Percentiles rank a stretch among this genome's conserved stretches.
Conservation (phyloP, 306 rosid genomes). For the Mimosa bimucronata region DNA sequence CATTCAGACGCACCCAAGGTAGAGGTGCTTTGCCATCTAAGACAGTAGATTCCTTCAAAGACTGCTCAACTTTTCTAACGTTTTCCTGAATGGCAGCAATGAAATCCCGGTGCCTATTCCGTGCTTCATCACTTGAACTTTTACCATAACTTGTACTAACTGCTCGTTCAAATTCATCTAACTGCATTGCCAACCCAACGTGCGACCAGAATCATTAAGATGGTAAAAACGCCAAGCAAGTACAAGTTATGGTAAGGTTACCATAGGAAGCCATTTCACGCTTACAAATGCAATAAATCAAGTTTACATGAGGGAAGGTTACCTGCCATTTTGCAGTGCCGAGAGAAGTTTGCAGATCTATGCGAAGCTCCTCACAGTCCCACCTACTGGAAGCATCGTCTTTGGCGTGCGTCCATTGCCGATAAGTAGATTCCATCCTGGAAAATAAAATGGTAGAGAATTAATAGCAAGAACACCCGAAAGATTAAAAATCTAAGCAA, state of each 20-base stretch:
- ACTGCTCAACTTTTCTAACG: slow-evolving; percentile 57
- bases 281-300: not conserved
- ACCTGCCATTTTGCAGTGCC: slow-evolving; percentile 99
- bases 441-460: slow-evolving; percentile 24
- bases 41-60: slow-evolving; percentile 54
- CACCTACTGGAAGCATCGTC: slow-evolving; percentile 63
- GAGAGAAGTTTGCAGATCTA: slow-evolving; percentile 83
- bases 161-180: slow-evolving; percentile 84
- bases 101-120: slow-evolving; percentile 75
- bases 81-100: slow-evolving; percentile 64
- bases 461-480: slow-evolving; percentile 30
- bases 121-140: slow-evolving; percentile 60
- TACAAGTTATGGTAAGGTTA: too few species aligned
- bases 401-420: slow-evolving; percentile 76
- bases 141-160: slow-evolving; percentile 67
- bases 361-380: slow-evolving; percentile 65
- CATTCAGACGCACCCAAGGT: slow-evolving; percentile 83
- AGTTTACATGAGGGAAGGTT: slow-evolving; percentile 9
- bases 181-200: slow-evolving; percentile 58
- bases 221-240: slow-evolving; percentile 12
- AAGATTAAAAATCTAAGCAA: not conserved
- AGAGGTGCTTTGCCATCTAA: slow-evolving; percentile 55
- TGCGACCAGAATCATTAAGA: slow-evolving; percentile 26
- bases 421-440: slow-evolving; percentile 90
- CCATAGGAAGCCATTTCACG: not conserved